These are phyloP conservation scores for Nigrospora sphaerica DNA, from an alignment of 2,329 filamentous ascomycete species.

Conservation along the genomic window DNA sequence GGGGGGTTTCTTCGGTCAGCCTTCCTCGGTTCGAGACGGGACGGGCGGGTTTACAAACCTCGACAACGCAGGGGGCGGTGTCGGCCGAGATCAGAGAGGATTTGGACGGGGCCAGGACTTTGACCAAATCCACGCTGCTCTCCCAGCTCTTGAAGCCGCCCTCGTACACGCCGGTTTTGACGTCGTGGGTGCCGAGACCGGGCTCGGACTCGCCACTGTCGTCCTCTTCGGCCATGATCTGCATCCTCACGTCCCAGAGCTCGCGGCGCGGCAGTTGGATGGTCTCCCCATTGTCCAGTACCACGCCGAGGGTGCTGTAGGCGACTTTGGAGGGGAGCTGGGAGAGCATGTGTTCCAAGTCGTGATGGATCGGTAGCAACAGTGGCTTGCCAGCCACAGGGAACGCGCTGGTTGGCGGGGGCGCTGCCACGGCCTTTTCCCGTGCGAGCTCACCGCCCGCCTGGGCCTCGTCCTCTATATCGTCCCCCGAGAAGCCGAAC, in stretches of 20 bases:
- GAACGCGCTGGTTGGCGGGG: constrained; percentile 41
- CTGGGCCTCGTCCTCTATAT: constrained; percentile 47
- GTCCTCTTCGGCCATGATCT: constrained; percentile 70
- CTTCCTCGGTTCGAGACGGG: constrained; percentile 7
- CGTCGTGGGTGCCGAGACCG: constrained; percentile 61
- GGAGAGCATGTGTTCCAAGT: constrained; percentile 42
- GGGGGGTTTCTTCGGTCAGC: too few species aligned
- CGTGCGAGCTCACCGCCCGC: constrained; percentile 5
- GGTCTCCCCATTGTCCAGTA: constrained; percentile 47
- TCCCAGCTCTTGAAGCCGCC: constrained; percentile 89
- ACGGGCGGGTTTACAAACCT: constrained; percentile 31
- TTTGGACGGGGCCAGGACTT: constrained; percentile 46
- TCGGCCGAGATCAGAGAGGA: constrained; percentile 22
- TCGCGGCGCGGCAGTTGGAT: constrained; percentile 63
- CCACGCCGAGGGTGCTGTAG: constrained; percentile 55
- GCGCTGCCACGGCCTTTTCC: constrained; percentile 11
- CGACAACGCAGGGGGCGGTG: constrained; percentile 38
- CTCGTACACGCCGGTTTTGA: constrained; percentile 77
- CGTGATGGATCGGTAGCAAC: constrained; percentile 46
- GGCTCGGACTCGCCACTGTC: constrained; percentile 29
- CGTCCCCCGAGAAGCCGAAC: constrained; percentile 57
- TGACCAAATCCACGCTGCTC: constrained; percentile 73
- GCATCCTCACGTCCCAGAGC: constrained; percentile 73
- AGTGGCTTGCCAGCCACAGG: constrained; percentile 55
- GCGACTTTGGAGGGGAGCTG: constrained; percentile 67